phyloP scores from a whole-genome alignment of 2,329 filamentous ascomycete genomes.

The Tolypocladium endophyticum region DNA sequence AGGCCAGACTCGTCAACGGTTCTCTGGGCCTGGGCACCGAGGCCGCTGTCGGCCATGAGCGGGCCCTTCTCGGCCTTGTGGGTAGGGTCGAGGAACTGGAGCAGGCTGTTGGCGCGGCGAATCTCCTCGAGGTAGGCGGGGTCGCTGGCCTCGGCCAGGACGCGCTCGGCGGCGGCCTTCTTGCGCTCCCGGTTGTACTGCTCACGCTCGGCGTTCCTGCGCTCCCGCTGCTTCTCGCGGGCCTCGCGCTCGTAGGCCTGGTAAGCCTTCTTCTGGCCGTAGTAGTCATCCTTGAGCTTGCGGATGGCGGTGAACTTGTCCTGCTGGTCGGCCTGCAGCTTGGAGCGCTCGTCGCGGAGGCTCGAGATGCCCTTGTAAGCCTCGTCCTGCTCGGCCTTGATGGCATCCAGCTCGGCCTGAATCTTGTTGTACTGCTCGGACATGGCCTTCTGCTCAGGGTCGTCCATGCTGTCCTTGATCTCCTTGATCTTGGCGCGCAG shows the following conservation, averaged over 20 bases:
- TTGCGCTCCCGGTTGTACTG: conserved; percentile 60
- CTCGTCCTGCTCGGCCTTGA: conserved; percentile 87
- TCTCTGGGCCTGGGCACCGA: conserved; percentile 68
- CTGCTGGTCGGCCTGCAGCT: conserved; percentile 76
- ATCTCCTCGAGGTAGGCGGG: conserved; percentile 92
- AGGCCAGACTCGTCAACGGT: conserved; percentile 76
- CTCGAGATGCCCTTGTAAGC: conserved; percentile 79
- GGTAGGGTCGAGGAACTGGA: conserved; percentile 82
- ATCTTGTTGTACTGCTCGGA: conserved; percentile 78
- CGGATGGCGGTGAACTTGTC: conserved; percentile 74
- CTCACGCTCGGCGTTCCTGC: conserved; percentile 70
- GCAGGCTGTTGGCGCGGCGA: conserved; percentile 73
- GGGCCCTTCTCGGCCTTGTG: conserved; percentile 56
- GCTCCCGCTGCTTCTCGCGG: conserved; percentile 65
- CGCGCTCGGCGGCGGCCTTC: conserved; percentile 64
- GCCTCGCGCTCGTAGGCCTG: conserved; percentile 76
- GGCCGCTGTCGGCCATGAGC: conserved; percentile 56
- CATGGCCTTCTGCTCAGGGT: conserved; percentile 81
- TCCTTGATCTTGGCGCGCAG: conserved; percentile 80
- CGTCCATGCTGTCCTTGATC: conserved; percentile 80
- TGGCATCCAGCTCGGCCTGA: conserved; percentile 75
- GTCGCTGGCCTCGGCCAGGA: conserved; percentile 71
- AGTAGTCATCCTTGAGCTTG: conserved; percentile 85
- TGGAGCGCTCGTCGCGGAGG: conserved; percentile 76
- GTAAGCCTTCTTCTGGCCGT: conserved; percentile 69